Percentiles rank a stretch among this genome's conserved stretches.
These are phyloP conservation scores for Primulina tabacum DNA, from an alignment of 257 asterid species.

Conservation along the genomic window DNA sequence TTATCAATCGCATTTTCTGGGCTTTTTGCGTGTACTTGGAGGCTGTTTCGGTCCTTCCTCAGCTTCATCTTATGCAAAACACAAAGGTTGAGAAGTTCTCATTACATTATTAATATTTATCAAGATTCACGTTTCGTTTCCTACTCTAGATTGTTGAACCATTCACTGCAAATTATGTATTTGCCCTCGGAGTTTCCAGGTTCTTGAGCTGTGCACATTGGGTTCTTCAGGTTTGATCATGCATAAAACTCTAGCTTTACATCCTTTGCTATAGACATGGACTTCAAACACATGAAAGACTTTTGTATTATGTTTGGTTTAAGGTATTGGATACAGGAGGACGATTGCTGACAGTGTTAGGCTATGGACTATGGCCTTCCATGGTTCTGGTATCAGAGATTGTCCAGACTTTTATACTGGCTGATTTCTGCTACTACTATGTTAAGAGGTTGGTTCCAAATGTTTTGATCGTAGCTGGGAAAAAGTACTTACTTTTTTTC, in stretches of 20 bases:
- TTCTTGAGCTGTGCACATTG: constrained; percentile 47
- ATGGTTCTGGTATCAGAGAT: constrained; percentile 24
- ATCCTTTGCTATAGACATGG: neutral
- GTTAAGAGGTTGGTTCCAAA: constrained; percentile 14
- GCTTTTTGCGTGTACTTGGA: constrained; percentile 39
- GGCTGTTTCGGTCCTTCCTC: constrained; percentile 45
- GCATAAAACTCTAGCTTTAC: neutral
- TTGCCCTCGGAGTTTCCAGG: constrained; percentile 46
- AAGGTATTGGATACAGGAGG: constrained; percentile 22
- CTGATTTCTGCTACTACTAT: constrained; percentile 25
- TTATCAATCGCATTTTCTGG: constrained; percentile 31
- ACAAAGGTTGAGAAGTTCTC: constrained; percentile 19
- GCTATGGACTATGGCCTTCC: constrained; percentile 26
- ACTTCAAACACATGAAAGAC: neutral
- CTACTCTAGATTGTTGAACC: constrained; percentile 37
- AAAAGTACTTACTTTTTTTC: neutral
- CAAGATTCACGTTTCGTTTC: constrained; percentile 1
- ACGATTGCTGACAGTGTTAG: constrained; percentile 24
- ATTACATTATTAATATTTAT: neutral
- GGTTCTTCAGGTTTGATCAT: constrained; percentile 39
- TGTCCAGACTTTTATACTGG: constrained; percentile 25
- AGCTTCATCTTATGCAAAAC: constrained; percentile 36
- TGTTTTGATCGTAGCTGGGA: neutral
- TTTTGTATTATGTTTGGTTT: neutral
- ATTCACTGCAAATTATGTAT: constrained; percentile 44